Evolutionary conservation across 257 asterid species (phyloP), one percentile per base, ranked within the genome.

Genomic region (Apocynum venetum): DNA sequence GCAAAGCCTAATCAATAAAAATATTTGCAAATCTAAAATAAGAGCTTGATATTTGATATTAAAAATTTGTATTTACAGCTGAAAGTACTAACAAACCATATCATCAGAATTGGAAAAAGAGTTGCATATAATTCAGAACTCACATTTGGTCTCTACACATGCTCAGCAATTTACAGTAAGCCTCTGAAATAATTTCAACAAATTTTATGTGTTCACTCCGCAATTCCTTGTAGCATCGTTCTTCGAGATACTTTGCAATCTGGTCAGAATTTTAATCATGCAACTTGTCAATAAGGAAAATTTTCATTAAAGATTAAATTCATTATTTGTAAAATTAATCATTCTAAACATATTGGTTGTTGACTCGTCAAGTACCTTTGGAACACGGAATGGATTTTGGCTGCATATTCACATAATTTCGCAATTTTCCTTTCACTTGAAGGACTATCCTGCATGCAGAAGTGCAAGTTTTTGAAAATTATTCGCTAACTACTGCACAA

Each of bases 401-500:
- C 90, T 40, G 99, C 99, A 89, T 96, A 96, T 85, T 93, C 98
- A 81, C 98, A 96, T 61, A 96, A 86, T 84, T 93, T 96, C 49
- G 79, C 86, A 73, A 96, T 89, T 84, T 91, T 96, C 79, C 99
- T 86, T 2, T 93, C 98, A 82, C 82, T 91, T 67, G 96, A 71
- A 17, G 83, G 80, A 73, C 86, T 90, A 81, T 89, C 96, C 99
- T 96, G 91, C 88, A 86, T 4, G 71, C 17, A 80, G 80, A 82
- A 77, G 77, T 52, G n/a, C n/a, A 40, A 71, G 35, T 56, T 40
- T 59, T 15, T n/a, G 63, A 1, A 4, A 10, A 48, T 55, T 46
- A 35, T 70, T 25, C n/a, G 47, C 36, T 13, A 77, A 19, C 25
- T 12, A 35, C 19, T 17, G 13, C 19, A 20, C 35, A 35, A 59